Conservation (phyloP, 2,329 filamentous ascomycete species). For the Talaromyces sp. region DNA sequence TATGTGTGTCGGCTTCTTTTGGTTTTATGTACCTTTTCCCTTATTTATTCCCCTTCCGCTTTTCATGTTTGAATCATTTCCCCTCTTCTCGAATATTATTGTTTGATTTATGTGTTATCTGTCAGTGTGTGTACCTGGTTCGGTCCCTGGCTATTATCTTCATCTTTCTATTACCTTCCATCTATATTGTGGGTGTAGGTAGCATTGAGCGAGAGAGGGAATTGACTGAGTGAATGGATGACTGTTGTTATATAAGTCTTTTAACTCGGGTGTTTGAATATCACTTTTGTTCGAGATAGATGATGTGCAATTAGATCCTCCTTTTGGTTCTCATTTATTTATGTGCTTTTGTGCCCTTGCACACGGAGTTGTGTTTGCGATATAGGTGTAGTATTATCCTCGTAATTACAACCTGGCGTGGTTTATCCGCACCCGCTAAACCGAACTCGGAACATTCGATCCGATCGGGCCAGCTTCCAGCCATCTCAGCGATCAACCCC, state of each 20-base stretch:
- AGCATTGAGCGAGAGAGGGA: not conserved
- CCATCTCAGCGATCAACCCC: not conserved
- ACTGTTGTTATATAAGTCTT: not conserved
- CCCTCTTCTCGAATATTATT: slow-evolving; percentile 1
- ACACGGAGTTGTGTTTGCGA: not conserved
- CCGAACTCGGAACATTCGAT: not conserved
- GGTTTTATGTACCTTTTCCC: not conserved
- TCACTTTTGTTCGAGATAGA: not conserved
- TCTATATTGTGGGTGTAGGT: slow-evolving; percentile 12
- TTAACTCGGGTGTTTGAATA: not conserved
- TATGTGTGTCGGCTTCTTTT: not conserved
- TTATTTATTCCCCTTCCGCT: not conserved
- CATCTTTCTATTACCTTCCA: not conserved
- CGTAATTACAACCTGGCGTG: not conserved
- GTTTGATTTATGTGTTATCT: not conserved
- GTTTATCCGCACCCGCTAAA: not conserved
- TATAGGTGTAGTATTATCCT: not conserved
- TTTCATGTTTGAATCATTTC: slow-evolving; percentile 7
- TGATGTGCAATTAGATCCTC: not conserved
- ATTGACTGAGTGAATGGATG: not conserved
- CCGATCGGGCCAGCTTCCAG: slow-evolving; percentile 1
- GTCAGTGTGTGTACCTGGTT: slow-evolving; percentile 5
- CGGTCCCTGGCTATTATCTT: not conserved
- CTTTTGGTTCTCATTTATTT: not conserved
- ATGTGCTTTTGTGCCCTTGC: not conserved